Base-by-base conservation (phyloP, 768 basidiomycete species). In the Leccinellum luteum region DNA sequence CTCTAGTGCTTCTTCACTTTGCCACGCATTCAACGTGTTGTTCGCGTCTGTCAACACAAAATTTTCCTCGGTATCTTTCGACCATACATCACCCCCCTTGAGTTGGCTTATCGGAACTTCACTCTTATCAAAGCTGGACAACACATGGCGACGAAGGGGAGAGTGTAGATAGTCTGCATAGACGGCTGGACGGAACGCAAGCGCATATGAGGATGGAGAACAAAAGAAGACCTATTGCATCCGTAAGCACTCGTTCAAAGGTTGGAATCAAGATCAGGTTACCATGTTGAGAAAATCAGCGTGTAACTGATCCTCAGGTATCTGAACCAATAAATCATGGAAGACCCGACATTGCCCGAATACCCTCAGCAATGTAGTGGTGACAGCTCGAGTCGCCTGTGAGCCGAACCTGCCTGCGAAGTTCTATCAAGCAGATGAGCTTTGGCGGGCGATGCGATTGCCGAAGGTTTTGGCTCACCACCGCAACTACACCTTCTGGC, bases 321-420 rank as follows among this genome's bases (percentile, higher is more conserved):
- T 65, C 3, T 68, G 57, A 14, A 73, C 75, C 17, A 84, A 70
- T 6, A 76, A 73, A 70, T 98, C 96, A 59, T 90, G 87, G 76
- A 95, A 94, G 3, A 81, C 87, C 21, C 93, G 83, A 67, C 96
- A 98, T 63, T 83, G 81, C 8, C 78, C 78, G 70, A 97, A 95
- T n/a, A 78, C 80, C 45, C 78, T 74, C 57, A 84, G 74, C 3
- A 98, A 72, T 0, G 95, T 98, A 23, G 79, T 70, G 6, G 89
- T 70, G 38, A 97, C 79, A 48, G 89, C 81, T 48, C 77, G 81
- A 1, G 87, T 82, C 0, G 91, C 78, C 48, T 80, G 73, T 0
- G 88, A 88, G 25, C 73, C 75, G 19, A 89, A 67, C 52, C 77
- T 72, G n/a, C 95, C 94, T 0, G 85, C 94, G 69, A 91, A 90